phyloP scores from a whole-genome alignment of 2,329 filamentous ascomycete genomes.

The Pseudogymnoascus destructans region DNA sequence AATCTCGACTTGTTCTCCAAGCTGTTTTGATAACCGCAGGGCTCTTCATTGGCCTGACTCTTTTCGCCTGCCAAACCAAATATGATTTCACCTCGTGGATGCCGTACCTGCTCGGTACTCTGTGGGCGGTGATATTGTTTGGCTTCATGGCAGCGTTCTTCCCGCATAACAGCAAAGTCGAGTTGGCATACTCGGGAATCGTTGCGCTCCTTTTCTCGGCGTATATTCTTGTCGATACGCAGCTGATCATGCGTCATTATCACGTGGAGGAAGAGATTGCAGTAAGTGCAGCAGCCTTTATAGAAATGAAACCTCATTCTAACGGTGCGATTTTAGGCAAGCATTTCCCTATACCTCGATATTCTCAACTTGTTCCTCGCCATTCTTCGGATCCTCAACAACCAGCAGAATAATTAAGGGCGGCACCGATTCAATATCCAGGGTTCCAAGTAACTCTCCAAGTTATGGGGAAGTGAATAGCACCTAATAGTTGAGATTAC shows the following conservation, averaged over 20 bases:
- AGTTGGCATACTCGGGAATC: conserved; percentile 74
- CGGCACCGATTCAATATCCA: not conserved
- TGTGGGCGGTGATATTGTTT: conserved; percentile 86
- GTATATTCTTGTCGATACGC: conserved; percentile 93
- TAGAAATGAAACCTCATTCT: not conserved
- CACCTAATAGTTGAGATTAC: not conserved
- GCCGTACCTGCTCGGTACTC: conserved; percentile 79
- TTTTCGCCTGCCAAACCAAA: conserved; percentile 93
- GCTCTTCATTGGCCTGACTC: conserved; percentile 64
- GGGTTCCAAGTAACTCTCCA: not conserved
- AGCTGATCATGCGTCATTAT: conserved; percentile 88
- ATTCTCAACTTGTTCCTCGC: conserved; percentile 95
- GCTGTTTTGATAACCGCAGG: conserved; percentile 79
- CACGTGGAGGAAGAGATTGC: conserved; percentile 98
- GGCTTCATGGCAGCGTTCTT: conserved; percentile 89
- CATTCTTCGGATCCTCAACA: conserved; percentile 92
- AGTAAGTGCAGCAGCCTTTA: not conserved
- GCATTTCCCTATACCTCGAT: conserved; percentile 89
- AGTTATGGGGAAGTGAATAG: not conserved
- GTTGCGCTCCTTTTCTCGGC: conserved; percentile 80
- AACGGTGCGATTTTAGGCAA: conserved; percentile 34
- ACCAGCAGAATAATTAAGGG: conserved; percentile 75
- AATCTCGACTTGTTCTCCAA: conserved; percentile 71
- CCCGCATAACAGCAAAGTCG: conserved; percentile 65
- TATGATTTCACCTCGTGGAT: conserved; percentile 98